Conservation (phyloP, 768 basidiomycete genomes). For the Kwoniella dejecticola region DNA sequence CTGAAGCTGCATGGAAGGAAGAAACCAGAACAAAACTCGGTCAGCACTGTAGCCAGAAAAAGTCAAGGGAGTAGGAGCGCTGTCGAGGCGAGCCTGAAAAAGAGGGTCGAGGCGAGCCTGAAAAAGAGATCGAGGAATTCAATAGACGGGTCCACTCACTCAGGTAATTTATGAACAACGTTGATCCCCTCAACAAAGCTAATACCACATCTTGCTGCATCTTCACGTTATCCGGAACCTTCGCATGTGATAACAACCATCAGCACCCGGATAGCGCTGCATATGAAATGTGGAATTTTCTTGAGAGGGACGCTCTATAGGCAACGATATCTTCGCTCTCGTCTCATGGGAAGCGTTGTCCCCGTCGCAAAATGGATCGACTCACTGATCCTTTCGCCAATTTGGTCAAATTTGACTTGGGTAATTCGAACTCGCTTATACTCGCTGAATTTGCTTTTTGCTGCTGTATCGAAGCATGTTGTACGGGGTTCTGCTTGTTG, state of each 20-base stretch:
- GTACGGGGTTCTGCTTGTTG: constrained; percentile 31
- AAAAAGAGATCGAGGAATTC: too few species aligned
- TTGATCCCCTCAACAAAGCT: constrained; percentile 82
- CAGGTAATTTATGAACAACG: constrained; percentile 92
- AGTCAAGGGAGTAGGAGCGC: neutral
- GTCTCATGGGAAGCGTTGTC: neutral
- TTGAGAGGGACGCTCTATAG: neutral
- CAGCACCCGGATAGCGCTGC: neutral
- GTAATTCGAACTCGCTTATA: constrained; percentile 86
- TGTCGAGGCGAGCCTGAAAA: too few species aligned
- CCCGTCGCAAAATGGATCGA: too few species aligned
- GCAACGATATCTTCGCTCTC: neutral
- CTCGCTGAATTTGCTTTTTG: constrained; percentile 65
- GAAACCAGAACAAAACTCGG: neutral
- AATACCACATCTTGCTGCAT: constrained; percentile 85
- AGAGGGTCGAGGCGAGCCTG: too few species aligned
- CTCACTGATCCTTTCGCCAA: constrained; percentile 81
- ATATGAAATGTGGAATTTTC: neutral
- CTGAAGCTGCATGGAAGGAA: constrained; percentile 57
- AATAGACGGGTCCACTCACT: too few species aligned
- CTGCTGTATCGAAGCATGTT: constrained; percentile 34
- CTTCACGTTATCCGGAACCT: constrained; percentile 84
- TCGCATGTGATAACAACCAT: neutral
- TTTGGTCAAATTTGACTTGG: constrained; percentile 76
- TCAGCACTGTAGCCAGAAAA: too few species aligned